Base-by-base conservation (phyloP, 768 basidiomycete species). In the Boletus edulis region DNA sequence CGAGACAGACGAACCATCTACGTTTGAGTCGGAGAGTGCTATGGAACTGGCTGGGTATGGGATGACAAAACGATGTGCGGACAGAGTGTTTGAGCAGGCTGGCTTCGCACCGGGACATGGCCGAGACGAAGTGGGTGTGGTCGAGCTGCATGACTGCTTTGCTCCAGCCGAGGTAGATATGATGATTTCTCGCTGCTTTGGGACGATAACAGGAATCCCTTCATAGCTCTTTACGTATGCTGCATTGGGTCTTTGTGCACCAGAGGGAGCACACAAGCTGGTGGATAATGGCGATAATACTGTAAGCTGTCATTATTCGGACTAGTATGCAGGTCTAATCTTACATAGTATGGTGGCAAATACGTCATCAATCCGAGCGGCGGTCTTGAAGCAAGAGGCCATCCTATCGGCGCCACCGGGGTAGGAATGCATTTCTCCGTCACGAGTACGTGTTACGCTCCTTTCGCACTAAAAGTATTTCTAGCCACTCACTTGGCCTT, bases 71-170 rank as follows among this genome's bases (percentile, higher is more conserved):
- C 70, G 70, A 24, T 81, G 80, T 46, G 84, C 89, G 6, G 81
- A 89, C 62, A 73, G 83, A 51, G 86, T 83, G 1, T 93, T 90
- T 67, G 68, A 70, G 37, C 75, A 85, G 39, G 89, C 89, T 12
- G 87, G 87, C 0, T 85, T 91, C 62, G 72, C 72, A 6, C 75
- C 78, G 3, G 84, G 84, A 1, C 67, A 82, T 61, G 87, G 74
- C 14, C 74, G 87, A 38, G 84, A 89, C 55, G 77, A 87, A 55
- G 84, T 93, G n/a, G 87, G 87, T 15, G 88, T 92, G 0, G 71
- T 92, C 7, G 90, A 93, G 66, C 73, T 91, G 10, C 91, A 93
- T 56, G 90, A 93, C 62, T 92, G 91, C 64, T 93, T 91, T 70
- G 81, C 89, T 51, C 77, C 87, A 2, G 87, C 91, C 61, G 89